Percentiles rank a stretch among this genome's conserved stretches.
These are phyloP conservation scores for Pseudocercospora crystallina DNA, from an alignment of 2,329 filamentous ascomycete species.

Conservation along the genomic window DNA sequence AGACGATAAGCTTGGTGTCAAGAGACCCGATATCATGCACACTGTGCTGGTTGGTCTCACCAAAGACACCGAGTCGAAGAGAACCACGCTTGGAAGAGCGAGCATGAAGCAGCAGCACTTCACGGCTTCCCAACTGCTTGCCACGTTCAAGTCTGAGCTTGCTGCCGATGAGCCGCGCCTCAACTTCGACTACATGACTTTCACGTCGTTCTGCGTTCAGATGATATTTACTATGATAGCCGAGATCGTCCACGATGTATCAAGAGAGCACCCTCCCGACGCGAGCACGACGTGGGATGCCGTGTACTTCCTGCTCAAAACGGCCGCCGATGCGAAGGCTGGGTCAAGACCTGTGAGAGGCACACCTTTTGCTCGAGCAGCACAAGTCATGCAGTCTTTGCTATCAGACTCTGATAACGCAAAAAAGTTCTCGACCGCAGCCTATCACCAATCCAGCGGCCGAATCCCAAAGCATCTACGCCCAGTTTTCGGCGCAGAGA, in stretches of 20 bases:
- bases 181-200: constrained; percentile 20
- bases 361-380: neutral
- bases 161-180: constrained; percentile 11
- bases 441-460: constrained; percentile 1
- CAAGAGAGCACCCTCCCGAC: neutral
- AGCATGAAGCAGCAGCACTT: constrained; percentile 4
- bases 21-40: neutral
- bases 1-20: neutral
- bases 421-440: neutral
- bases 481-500: neutral
- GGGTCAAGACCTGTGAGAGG: neutral
- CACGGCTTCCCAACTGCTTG: constrained; percentile 10
- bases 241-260: neutral
- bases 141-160: constrained; percentile 10
- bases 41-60: neutral
- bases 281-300: neutral
- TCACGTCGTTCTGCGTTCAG: constrained; percentile 3
- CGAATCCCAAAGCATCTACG: neutral
- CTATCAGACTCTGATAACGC: neutral
- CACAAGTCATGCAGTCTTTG: neutral
- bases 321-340: neutral
- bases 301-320: constrained; percentile 1
- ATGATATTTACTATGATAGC: neutral
- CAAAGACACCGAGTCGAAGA: no score
- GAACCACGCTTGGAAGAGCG: no score